A percentile compares a stretch with the other conserved stretches of the same genome.
Conservation (phyloP, 2,329 filamentous ascomycete species). For the Helicocarpus griseus region DNA sequence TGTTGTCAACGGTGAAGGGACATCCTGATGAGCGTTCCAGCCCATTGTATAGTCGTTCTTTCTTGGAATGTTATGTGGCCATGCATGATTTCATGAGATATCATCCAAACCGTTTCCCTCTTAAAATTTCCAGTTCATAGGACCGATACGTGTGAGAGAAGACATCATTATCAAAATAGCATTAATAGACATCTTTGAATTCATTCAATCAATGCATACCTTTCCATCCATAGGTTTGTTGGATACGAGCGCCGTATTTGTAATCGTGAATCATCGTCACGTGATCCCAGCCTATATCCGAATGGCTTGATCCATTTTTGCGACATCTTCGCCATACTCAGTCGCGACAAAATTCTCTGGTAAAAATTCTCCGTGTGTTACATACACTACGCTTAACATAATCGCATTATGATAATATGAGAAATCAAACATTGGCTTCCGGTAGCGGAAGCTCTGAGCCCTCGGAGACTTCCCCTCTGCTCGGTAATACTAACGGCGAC, state of each 20-base stretch:
- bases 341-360: no score
- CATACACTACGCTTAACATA: not conserved
- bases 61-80: not conserved
- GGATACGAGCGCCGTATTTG: no score
- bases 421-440: not conserved
- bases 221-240: no score
- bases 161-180: no score
- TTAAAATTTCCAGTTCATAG: not conserved
- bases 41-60: not conserved
- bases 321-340: no score
- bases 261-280: no score
- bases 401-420: slow-evolving; percentile 7
- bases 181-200: no score
- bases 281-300: no score
- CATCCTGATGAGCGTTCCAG: not conserved
- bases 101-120: not conserved
- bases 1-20: slow-evolving; percentile 11
- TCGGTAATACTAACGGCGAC: slow-evolving; percentile 16
- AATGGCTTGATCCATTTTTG: no score
- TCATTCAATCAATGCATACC: no score
- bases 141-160: no score
- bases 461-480: slow-evolving; percentile 39
- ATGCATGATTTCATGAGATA: not conserved
- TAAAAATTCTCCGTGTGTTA: not conserved
- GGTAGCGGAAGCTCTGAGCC: slow-evolving; percentile 4